Evolutionary conservation across 371 early-diverging fungal species (phyloP).

Genomic region (Gilbertella persicaria): DNA sequence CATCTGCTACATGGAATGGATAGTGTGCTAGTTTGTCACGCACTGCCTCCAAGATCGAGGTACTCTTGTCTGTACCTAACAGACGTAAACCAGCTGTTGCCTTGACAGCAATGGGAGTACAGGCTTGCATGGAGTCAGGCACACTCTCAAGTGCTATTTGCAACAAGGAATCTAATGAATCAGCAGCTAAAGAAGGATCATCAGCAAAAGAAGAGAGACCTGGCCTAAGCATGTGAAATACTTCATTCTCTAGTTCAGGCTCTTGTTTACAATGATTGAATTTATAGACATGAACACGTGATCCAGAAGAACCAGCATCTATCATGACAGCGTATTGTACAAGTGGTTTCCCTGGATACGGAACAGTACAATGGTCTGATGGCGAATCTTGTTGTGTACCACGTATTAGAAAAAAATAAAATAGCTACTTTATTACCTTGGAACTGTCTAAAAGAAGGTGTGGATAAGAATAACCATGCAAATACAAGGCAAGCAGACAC

Average conservation of each 20-base stretch:
- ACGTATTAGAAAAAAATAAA: conserved; percentile 5
- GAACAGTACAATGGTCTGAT: conserved; percentile 68
- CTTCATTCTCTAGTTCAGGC: conserved; percentile 75
- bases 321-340: conserved; percentile 78
- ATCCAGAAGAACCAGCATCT: conserved; percentile 98
- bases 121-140: conserved; percentile 55
- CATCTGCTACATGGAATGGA: conserved; percentile 79
- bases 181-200: conserved; percentile 78
- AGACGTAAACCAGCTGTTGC: conserved; percentile 95
- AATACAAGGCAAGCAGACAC: conserved; percentile 7
- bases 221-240: conserved; percentile 84
- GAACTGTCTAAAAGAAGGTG: neutral
- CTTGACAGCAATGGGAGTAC: conserved; percentile 93
- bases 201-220: conserved; percentile 78
- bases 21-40: conserved; percentile 69
- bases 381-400: conserved; percentile 13
- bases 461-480: conserved; percentile 8
- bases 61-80: conserved; percentile 67
- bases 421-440: neutral
- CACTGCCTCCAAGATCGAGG: conserved; percentile 74
- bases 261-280: conserved; percentile 83
- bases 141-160: conserved; percentile 74
- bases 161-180: conserved; percentile 79
- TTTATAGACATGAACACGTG: conserved; percentile 93
- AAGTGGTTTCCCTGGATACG: conserved; percentile 59